Conservation (phyloP, 73 alveolate genomes). For the Strombidium stylifer region DNA sequence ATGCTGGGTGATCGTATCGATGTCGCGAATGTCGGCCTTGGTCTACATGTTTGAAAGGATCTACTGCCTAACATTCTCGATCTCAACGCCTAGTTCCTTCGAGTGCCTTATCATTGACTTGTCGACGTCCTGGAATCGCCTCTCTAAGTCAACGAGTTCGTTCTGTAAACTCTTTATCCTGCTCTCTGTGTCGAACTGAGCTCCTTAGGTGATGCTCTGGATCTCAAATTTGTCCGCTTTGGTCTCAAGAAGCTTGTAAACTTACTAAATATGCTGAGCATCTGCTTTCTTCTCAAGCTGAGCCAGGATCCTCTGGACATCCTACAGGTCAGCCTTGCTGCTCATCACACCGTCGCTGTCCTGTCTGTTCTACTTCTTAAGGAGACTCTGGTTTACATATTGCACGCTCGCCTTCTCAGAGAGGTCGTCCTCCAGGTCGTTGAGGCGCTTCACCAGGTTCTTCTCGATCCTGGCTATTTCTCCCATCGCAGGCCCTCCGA, state of each 20-base stretch:
- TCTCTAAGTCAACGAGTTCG: conserved; percentile 20
- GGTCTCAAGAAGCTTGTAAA: conserved; percentile 35
- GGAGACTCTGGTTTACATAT: conserved; percentile 58
- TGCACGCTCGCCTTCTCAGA: conserved; percentile 57
- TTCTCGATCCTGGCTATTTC: too few species aligned
- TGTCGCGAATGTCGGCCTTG: conserved; percentile 30
- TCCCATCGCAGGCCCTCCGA: too few species aligned
- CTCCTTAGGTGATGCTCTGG: not conserved
- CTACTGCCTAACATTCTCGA: conserved; percentile 1
- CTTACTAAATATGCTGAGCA: conserved; percentile 2
- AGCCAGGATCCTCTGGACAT: conserved; percentile 34
- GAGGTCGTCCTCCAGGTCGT: conserved; percentile 37
- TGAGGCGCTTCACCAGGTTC: conserved; percentile 1
- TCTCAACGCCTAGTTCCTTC: not conserved
- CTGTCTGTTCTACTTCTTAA: conserved; percentile 53
- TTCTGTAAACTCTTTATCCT: not conserved
- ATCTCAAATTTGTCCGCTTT: conserved; percentile 58
- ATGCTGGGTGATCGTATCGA: conserved; percentile 2
- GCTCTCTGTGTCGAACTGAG: not conserved
- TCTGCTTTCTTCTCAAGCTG: conserved; percentile 48
- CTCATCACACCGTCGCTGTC: conserved; percentile 58
- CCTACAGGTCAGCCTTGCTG: conserved; percentile 60
- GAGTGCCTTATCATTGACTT: not conserved
- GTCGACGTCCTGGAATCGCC: conserved; percentile 17
- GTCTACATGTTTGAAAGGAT: not conserved